A percentile compares a stretch with the other conserved stretches of the same genome.
Conservation (phyloP, 345 rosid genomes). For the Eucalyptus brandiana region DNA sequence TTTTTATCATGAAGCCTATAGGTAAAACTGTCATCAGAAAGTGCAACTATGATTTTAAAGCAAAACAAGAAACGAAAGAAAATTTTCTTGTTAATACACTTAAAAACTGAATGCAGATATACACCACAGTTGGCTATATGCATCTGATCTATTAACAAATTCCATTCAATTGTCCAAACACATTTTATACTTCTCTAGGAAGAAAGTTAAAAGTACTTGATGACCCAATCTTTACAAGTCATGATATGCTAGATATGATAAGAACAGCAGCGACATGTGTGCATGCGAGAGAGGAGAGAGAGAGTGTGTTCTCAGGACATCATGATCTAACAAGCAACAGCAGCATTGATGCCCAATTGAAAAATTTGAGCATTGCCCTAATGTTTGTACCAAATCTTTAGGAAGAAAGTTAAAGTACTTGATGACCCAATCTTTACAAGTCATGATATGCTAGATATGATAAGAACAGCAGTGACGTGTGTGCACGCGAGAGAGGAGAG, state of each 20-base stretch:
- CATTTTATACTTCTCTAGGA: not conserved
- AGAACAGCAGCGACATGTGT: not conserved
- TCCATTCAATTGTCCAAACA: not conserved
- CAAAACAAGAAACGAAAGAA: not conserved
- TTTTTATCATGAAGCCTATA: conserved; percentile 62
- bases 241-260: not conserved
- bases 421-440: not conserved
- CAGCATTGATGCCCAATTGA: not conserved
- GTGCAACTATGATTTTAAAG: not conserved
- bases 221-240: not conserved
- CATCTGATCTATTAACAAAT: not conserved
- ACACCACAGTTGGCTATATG: not conserved
- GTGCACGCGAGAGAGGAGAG: not conserved
- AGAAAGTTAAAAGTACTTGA: not conserved
- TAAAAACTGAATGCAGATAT: not conserved
- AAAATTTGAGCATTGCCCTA: not conserved
- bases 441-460: not conserved
- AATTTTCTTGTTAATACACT: not conserved
- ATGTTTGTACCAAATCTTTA: not conserved
- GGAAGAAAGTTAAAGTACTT: not conserved
- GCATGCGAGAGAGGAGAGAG: not conserved
- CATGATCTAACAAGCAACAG: not conserved
- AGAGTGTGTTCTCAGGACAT: not conserved
- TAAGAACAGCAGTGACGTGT: not conserved
- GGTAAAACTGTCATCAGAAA: not conserved